Base-by-base conservation (phyloP, 129 eudicot species). In the Lactuca sativa region DNA sequence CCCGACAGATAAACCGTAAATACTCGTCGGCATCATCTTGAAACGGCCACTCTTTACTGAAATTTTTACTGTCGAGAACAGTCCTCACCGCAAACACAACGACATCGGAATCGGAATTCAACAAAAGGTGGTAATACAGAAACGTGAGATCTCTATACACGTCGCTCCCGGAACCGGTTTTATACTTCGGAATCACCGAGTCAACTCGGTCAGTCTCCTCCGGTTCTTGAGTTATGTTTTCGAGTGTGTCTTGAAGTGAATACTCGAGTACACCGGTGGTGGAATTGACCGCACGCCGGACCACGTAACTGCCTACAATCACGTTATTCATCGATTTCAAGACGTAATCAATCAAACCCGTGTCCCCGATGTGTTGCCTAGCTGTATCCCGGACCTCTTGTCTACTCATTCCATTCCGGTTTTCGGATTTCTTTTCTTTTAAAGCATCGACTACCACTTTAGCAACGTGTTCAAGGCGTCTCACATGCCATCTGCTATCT, bases 381-480 rank as follows among this genome's bases (percentile, higher is more conserved):
- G 95, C 98, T 4, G 88, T 90, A 43, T 92, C 92, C 12, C 98
- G 82, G 5, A 77, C 90, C 77, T 92, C 98, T 62, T 92, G 96
- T 68, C 98, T 69, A 13, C 85, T 84, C 98, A 89, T 88, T 40
- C 88, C 88, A 32, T 13, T 32, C 21, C 21, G 44, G 31, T 77
- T 73, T 55, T 48, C 80, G 7, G 66, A 73, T 78, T 64, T 81
- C 73, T 80, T 86, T 36, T 81, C 86, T 69, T 77, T 89, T 56
- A 92, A 21, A 3, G 90, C 92, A 8, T 89, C 76, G 3, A 86
- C 92, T 10, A 92, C 88, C 15, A 92, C 96, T 36, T 86, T 73
- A 33, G 98, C 98, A 15, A 85, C 86, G 40, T 78, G 83, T 64
- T 92, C 85, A 2, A 92, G 84, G 55, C 98, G 74, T 71, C 72